A percentile compares a stretch with the other conserved stretches of the same genome.
phyloP scores from a whole-genome alignment of 768 basidiomycete species.

The Agaricus sinodeliciosus region DNA sequence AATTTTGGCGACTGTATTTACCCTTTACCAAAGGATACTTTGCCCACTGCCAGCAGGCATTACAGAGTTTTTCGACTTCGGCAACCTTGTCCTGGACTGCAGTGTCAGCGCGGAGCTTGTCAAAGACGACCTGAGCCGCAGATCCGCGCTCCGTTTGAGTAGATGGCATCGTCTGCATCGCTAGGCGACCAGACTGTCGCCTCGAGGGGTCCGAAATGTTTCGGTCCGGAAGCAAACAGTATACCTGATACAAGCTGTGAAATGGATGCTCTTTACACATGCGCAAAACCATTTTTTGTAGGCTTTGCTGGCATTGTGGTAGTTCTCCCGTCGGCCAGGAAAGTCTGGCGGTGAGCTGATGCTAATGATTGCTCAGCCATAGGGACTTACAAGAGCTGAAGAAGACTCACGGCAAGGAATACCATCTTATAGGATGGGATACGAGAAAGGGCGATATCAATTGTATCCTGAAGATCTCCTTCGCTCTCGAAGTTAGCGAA shows the following conservation, averaged over 20 bases:
- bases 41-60: constrained; percentile 71
- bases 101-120: constrained; percentile 40
- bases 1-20: constrained; percentile 5
- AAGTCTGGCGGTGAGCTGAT: constrained; percentile 91
- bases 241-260: constrained; percentile 88
- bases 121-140: constrained; percentile 61
- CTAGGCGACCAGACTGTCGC: constrained; percentile 41
- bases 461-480: constrained; percentile 36
- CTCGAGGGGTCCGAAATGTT: constrained; percentile 16
- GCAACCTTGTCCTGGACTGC: constrained; percentile 30
- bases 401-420: constrained; percentile 56
- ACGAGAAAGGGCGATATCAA: constrained; percentile 37
- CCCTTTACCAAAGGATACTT: constrained; percentile 44
- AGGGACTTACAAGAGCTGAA: background rate
- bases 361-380: constrained; percentile 25
- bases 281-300: constrained; percentile 59
- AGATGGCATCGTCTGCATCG: constrained; percentile 29
- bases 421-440: constrained; percentile 87
- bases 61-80: constrained; percentile 54
- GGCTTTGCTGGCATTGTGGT: constrained; percentile 43
- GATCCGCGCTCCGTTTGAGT: constrained; percentile 52
- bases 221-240: constrained; percentile 43
- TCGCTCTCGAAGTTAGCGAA: constrained; percentile 74
- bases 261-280: constrained; percentile 92
- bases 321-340: constrained; percentile 28